phyloP scores from a whole-genome alignment of 805 yeast genomes.

The Yarrowia sp. region DNA sequence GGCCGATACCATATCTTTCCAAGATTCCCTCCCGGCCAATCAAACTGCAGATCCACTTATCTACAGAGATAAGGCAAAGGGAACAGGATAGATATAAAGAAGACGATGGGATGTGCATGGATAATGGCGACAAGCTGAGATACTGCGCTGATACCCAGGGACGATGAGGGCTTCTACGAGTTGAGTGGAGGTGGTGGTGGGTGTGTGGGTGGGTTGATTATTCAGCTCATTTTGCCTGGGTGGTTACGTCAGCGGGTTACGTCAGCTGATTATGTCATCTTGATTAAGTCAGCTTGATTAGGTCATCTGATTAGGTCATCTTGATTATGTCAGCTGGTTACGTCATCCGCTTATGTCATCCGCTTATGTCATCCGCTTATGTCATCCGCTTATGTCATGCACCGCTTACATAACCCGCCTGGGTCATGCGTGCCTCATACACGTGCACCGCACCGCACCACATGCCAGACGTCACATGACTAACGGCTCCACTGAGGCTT shows the following conservation, averaged over 20 bases:
- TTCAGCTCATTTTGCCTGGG: too few species aligned
- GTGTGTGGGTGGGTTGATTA: neutral
- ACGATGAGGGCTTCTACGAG: neutral
- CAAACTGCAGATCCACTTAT: neutral
- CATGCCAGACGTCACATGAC: neutral
- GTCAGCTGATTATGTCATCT: neutral
- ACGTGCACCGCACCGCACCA: neutral
- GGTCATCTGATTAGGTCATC: neutral
- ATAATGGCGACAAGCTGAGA: neutral
- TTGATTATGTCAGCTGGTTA: neutral
- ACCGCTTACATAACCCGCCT: neutral
- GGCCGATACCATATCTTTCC: conserved; percentile 13
- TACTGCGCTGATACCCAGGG: neutral
- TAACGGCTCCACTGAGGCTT: neutral
- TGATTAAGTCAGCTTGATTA: neutral
- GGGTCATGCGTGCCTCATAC: too few species aligned
- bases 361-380: neutral
- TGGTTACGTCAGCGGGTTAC: neutral
- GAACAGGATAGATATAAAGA: conserved; percentile 22
- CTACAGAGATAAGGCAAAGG: conserved; percentile 25
- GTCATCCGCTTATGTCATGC: neutral
- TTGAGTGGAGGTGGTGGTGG: neutral
- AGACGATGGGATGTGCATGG: conserved; percentile 8
- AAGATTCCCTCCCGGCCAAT: neutral
- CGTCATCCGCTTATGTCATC: neutral